Percentiles rank a stretch among this genome's conserved stretches.
Conservation (phyloP, 164 flowering plant genomes). For the Umbellularia californica region DNA sequence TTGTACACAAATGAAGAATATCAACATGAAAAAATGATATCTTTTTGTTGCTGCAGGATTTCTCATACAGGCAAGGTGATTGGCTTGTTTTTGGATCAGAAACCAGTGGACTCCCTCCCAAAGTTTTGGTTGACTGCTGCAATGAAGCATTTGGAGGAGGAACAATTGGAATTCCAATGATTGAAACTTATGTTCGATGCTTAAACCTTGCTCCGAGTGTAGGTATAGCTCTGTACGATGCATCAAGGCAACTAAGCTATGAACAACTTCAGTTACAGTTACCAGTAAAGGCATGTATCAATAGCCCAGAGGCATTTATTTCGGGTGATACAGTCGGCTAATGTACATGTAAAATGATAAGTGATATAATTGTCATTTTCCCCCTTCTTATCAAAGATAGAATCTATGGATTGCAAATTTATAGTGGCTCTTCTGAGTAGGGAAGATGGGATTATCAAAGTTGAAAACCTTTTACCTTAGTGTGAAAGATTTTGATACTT, state of each 20-base stretch:
- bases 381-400: no score
- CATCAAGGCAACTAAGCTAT: conserved; percentile 83
- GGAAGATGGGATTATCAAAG: no score
- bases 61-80: conserved; percentile 74
- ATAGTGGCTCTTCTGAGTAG: no score
- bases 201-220: conserved; percentile 88
- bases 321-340: conserved; percentile 74
- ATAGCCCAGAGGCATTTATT: conserved; percentile 30
- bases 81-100: conserved; percentile 95
- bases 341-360: neutral
- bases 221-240: conserved; percentile 86
- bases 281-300: conserved; percentile 30
- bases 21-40: neutral
- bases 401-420: no score
- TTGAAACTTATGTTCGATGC: conserved; percentile 93
- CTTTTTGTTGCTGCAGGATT: conserved; percentile 51
- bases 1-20: neutral
- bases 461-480: no score
- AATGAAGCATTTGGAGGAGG: conserved; percentile 67
- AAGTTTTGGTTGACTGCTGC: conserved; percentile 63
- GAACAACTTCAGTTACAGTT: conserved; percentile 58
- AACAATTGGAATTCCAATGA: conserved; percentile 77
- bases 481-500: no score
- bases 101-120: conserved; percentile 70
- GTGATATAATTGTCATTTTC: no score